Conservation (phyloP, 2,329 filamentous ascomycete genomes). For the Tolypocladium pustulatum region DNA sequence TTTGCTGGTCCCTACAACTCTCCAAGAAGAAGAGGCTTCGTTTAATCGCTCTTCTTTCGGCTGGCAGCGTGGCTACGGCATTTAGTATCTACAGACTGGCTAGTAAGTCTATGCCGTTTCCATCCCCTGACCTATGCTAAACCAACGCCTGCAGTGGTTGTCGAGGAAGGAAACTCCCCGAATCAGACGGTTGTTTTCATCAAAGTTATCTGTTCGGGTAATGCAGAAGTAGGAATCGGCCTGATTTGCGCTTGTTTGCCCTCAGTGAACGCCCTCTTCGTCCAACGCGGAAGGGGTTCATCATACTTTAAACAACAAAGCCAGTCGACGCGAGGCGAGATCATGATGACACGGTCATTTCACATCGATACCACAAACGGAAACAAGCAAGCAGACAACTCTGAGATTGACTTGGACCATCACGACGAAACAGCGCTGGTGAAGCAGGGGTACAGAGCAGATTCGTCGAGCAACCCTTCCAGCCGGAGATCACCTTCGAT, state of each 20-base stretch:
- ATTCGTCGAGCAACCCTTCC: background rate
- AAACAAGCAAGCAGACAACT: background rate
- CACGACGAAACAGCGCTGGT: background rate
- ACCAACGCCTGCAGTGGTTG: no score
- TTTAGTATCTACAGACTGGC: background rate
- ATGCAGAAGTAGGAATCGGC: slow-evolving; percentile 20
- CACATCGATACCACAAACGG: background rate
- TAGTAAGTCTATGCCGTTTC: no score
- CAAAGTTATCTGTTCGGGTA: slow-evolving; percentile 2
- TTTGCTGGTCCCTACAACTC: background rate
- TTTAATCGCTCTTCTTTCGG: background rate
- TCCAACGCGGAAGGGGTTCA: slow-evolving; percentile 7
- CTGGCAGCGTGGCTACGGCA: background rate
- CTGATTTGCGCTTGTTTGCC: slow-evolving; percentile 21
- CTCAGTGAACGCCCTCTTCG: slow-evolving; percentile 13
- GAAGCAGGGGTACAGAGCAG: background rate
- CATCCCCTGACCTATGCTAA: no score
- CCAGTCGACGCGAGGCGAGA: slow-evolving; percentile 12
- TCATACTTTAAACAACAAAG: slow-evolving; percentile 12
- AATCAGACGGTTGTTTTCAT: background rate
- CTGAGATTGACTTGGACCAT: background rate
- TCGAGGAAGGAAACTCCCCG: background rate
- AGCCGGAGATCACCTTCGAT: background rate
- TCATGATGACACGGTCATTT: slow-evolving; percentile 13
- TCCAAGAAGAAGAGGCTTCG: background rate